These are phyloP conservation scores for Aspergillus leporis DNA, from an alignment of 495 filamentous ascomycete species.

Conservation along the genomic window DNA sequence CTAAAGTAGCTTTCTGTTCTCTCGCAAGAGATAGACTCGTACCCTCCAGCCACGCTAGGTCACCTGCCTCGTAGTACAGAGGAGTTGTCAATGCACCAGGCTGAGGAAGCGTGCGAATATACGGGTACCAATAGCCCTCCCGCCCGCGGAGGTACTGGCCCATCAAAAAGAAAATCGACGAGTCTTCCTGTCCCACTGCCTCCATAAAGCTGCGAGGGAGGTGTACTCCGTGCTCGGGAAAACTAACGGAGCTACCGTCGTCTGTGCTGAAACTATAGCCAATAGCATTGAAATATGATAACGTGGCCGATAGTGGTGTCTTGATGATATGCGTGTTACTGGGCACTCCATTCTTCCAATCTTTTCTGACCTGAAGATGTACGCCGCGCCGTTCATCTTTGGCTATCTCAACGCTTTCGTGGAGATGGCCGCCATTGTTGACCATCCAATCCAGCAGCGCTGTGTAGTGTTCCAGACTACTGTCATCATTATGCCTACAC, in stretches of 20 bases:
- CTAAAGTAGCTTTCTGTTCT: conserved; percentile 39
- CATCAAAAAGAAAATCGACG: conserved; percentile 55
- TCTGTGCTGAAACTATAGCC: conserved; percentile 22
- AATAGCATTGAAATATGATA: conserved; percentile 56
- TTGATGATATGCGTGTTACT: conserved; percentile 42
- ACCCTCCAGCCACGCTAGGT: conserved; percentile 58
- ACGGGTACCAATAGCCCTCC: conserved; percentile 63
- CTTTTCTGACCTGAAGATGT: conserved; percentile 44
- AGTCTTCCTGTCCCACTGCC: conserved; percentile 37
- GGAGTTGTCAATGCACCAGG: conserved; percentile 56
- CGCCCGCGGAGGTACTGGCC: conserved; percentile 51
- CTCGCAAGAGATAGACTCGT: conserved; percentile 58
- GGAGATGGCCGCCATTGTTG: conserved; percentile 41
- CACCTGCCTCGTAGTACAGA: conserved; percentile 56
- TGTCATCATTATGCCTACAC: conserved; percentile 15
- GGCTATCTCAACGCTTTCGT: conserved; percentile 42
- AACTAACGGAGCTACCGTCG: conserved; percentile 20
- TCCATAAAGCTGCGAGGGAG: conserved; percentile 40
- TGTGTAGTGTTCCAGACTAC: conserved; percentile 30
- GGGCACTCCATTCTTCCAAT: conserved; percentile 24
- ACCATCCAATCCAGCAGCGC: conserved; percentile 44
- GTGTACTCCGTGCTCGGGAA: conserved; percentile 37
- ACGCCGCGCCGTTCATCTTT: conserved; percentile 45
- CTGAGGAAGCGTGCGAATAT: conserved; percentile 57
- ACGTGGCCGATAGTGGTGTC: conserved; percentile 46